A percentile compares a stretch with the other conserved stretches of the same genome.
phyloP scores from a whole-genome alignment of 2,329 filamentous ascomycete species.

The Nemania sp. region DNA sequence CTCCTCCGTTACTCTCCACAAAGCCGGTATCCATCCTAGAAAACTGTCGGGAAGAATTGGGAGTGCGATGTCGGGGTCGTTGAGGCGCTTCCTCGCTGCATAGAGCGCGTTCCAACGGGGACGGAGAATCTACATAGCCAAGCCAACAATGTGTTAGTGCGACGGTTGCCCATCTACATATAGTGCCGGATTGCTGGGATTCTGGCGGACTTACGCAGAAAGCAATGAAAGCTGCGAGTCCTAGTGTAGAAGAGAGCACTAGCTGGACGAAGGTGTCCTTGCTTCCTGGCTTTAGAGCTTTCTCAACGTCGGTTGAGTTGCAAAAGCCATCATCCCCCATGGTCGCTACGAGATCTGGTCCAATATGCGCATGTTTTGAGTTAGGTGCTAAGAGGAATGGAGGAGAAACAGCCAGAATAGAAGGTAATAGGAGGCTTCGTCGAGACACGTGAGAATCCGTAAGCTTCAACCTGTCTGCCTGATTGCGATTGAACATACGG shows the following conservation, averaged over 20 bases:
- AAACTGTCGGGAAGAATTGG: constrained; percentile 82
- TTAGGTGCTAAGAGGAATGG: no score
- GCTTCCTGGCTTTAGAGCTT: constrained; percentile 39
- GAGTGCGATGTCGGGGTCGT: constrained; percentile 60
- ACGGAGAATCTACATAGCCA: constrained; percentile 67
- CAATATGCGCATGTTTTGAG: no score
- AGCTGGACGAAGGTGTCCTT: constrained; percentile 67
- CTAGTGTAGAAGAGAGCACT: constrained; percentile 70
- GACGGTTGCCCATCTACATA: neutral
- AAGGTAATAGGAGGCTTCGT: no score
- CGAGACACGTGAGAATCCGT: no score
- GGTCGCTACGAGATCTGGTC: constrained; percentile 14
- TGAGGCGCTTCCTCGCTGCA: constrained; percentile 80
- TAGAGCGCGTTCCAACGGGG: constrained; percentile 93
- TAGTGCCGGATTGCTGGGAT: no score
- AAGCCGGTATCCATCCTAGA: constrained; percentile 88
- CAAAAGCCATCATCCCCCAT: constrained; percentile 21
- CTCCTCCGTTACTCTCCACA: constrained; percentile 85
- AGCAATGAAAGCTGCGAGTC: constrained; percentile 69
- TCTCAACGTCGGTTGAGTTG: constrained; percentile 29
- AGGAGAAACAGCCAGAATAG: no score
- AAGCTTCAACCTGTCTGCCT: neutral
- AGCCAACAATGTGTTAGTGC: constrained; percentile 10
- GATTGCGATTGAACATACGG: neutral
- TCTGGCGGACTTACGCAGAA: constrained; percentile 75